phyloP scores from a whole-genome alignment of 78 protist genomes.

The slime mould (Dictyostelium discoideum) region dicty_2.7 NC_007088.5:6024501-6025000 shows the following conservation, averaged over 20 bases:
- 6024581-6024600: slow-evolving; percentile 42
- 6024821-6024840: slow-evolving; percentile 64
- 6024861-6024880: not conserved
- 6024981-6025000: not conserved
- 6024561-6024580: not conserved
- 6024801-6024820: slow-evolving; percentile 39
- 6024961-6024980: not conserved
- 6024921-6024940: not conserved
- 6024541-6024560: not conserved
- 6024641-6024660: slow-evolving; percentile 67
- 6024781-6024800: not conserved
- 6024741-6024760: not conserved
- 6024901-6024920: not conserved
- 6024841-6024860: slow-evolving; percentile 56
- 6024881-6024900: not conserved
- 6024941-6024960: not conserved
- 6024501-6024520: not conserved
- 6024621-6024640: slow-evolving; percentile 17
- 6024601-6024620: slow-evolving; percentile 1
- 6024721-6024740: not conserved
- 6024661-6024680: slow-evolving; percentile 56
- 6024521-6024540: not conserved
- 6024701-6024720: not conserved
- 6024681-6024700: slow-evolving; percentile 38
- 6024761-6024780: not conserved